Conservation (phyloP, 371 early-diverging fungal genomes). For the Conidiobolus incongruus region DNA sequence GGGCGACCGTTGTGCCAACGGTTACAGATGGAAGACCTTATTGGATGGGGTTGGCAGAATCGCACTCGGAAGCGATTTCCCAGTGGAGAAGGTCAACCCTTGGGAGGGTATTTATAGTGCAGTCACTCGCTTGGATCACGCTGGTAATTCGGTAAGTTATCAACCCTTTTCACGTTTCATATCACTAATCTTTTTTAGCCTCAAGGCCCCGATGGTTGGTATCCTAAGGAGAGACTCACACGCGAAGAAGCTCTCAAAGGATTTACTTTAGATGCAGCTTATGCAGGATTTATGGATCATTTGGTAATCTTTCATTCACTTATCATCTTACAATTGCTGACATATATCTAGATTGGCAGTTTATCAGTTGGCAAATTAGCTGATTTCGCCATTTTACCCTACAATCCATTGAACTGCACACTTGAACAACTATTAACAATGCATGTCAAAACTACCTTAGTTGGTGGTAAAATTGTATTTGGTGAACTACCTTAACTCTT, state of each 20-base stretch:
- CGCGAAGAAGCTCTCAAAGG: conserved; percentile 14
- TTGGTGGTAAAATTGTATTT: no score
- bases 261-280: conserved; percentile 20
- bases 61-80: conserved; percentile 18
- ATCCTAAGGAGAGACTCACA: conserved; percentile 10
- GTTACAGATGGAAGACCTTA: conserved; percentile 14
- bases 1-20: conserved; percentile 10
- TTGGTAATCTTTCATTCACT: no score
- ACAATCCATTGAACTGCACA: no score
- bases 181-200: conserved; percentile 6
- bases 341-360: neutral
- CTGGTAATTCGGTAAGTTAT: conserved; percentile 12
- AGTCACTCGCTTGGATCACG: conserved; percentile 11
- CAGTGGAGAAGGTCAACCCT: conserved; percentile 17
- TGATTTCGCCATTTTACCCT: neutral
- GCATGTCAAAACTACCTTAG: no score
- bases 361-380: neutral
- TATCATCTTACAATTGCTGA: no score
- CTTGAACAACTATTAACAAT: no score
- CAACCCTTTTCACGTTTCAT: neutral
- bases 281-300: conserved; percentile 13
- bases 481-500: no score
- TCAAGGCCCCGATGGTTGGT: conserved; percentile 15
- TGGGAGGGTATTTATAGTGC: conserved; percentile 19
- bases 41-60: conserved; percentile 12